Conservation (phyloP, 495 filamentous ascomycete genomes). For the Tuber microsphaerosporum region DNA sequence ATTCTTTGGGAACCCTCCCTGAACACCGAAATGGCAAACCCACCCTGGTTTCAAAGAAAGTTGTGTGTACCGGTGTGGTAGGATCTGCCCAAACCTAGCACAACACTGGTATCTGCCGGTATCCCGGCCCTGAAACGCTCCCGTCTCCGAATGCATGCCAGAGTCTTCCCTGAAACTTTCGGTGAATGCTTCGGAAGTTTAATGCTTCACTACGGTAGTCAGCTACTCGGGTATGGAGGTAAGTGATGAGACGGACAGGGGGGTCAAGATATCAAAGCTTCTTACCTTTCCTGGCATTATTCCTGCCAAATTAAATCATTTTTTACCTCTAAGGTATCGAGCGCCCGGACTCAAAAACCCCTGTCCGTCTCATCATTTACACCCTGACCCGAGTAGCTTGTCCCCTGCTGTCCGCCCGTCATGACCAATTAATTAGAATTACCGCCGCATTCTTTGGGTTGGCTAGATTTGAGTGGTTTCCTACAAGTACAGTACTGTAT, state of each 20-base stretch:
- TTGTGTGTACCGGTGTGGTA: neutral
- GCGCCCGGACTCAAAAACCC: no score
- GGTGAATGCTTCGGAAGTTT: neutral
- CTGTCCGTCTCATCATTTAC: no score
- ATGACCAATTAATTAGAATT: neutral
- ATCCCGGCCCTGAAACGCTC: neutral
- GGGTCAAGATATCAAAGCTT: no score
- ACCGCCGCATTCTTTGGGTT: neutral
- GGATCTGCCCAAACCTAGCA: neutral
- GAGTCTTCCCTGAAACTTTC: neutral
- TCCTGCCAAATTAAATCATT: no score
- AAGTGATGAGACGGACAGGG: no score
- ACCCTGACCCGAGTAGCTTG: no score
- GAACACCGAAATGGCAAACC: neutral
- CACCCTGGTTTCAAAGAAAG: neutral
- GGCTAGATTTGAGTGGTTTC: neutral
- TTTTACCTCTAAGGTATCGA: no score
- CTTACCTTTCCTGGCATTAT: no score
- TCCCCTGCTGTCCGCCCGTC: neutral
- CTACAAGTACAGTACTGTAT: neutral
- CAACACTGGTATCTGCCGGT: neutral
- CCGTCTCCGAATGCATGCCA: neutral
- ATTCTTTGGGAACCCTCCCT: neutral
- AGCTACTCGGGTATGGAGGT: no score
- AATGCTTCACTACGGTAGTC: neutral